Evolutionary conservation across 2,329 filamentous ascomycete species (phyloP), one percentile per base, ranked within the genome.

Genomic region (Fonsecaea monophora): DNA sequence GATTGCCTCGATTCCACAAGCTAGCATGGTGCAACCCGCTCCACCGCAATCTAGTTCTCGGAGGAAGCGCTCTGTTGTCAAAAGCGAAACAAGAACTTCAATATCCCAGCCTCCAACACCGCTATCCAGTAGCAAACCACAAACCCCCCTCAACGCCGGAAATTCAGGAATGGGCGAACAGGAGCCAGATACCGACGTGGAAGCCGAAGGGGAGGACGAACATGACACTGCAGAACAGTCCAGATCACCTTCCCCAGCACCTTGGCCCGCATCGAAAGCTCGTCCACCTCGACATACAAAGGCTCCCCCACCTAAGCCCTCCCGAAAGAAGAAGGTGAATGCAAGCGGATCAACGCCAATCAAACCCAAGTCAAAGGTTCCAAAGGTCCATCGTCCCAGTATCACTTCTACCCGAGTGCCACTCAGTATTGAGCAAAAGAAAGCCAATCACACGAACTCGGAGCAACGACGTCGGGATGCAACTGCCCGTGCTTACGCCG

Each of bases 391-490:
- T 7, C 54, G 56, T 35, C 64, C 66, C 48, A 42, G 53, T 4
- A 53, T 61, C 18, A 48, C 60, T 18, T 66, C 62, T 25, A 62
- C 59, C n/a, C 66, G 72, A 40, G 62, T 65, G 4, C 70, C 72
- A 37, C 67, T 73, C 13, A 70, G 65, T 12, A 34, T 67, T 12
- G 72, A 71, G 37, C 70, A 73, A 59, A 73, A 72, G 42, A 72
- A 72, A 45, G 69, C 69, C 25, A 73, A 73, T 55, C 72, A 73
- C 59, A 73, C 72, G 3, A 73, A 69, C 53, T 72, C 70, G 7
- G 72, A 73, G 42, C 72, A 73, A 66, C 62, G 72, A 25, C 67
- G 72, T 18, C 64, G 72, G n/a, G 72, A 73, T 59, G 70, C 70
- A 18, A 71, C 72, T 9, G 68, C 69, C 10, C 67, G 68, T 38